phyloP scores from a whole-genome alignment of 2,329 filamentous ascomycete species.

The Pseudogymnoascus sp. region DNA sequence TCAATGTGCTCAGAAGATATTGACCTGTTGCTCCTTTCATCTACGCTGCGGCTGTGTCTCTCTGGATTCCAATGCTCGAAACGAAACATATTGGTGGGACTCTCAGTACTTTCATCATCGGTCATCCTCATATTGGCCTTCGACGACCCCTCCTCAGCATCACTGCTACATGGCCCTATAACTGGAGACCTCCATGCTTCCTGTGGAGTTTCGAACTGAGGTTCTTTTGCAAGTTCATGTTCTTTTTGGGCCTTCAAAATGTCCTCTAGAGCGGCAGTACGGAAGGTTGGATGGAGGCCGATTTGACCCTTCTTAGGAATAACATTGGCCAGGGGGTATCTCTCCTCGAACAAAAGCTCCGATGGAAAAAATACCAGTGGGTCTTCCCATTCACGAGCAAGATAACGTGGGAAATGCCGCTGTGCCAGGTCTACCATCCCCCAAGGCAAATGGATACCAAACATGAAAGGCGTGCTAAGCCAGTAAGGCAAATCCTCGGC shows the following conservation, averaged over 20 bases:
- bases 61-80: not conserved
- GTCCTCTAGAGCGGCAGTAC: not conserved
- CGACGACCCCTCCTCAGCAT: not conserved
- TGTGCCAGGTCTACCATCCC: not conserved
- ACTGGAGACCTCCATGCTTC: not conserved
- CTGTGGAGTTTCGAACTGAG: not conserved
- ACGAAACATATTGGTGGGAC: not conserved
- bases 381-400: not conserved
- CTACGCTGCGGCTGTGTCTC: no score
- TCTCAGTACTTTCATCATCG: not conserved
- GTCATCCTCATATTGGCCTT: no score
- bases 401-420: not conserved
- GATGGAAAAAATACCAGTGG: not conserved
- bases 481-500: not conserved
- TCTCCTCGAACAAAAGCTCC: not conserved
- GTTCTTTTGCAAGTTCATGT: not conserved
- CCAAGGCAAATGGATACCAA: not conserved
- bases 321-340: not conserved
- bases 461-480: not conserved
- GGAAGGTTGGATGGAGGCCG: not conserved
- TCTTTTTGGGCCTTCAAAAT: not conserved
- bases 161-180: not conserved
- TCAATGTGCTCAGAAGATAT: not conserved
- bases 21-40: not conserved
- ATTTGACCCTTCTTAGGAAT: not conserved